Base-by-base conservation (phyloP, 352 stramenopile species). In the Pythium graminicola region DNA sequence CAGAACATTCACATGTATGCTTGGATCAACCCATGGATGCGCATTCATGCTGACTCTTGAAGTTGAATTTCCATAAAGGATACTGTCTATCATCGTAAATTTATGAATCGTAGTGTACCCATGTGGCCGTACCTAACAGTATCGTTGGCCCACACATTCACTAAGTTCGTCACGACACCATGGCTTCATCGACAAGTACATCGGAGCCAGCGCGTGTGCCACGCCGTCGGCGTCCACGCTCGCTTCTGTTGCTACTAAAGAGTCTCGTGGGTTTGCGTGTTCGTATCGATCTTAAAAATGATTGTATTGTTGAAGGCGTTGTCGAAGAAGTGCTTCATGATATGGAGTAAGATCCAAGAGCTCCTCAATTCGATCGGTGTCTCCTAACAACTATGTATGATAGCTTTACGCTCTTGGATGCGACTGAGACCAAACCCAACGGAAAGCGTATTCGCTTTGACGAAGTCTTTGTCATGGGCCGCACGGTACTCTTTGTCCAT, bases 401-500 rank as follows among this genome's bases (percentile, higher is more conserved):
- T 40, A 85, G 74, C 65, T 85, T 92, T 50, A 89, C 77, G 26
- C 60, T 92, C 41, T 55, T 89, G 20, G 73, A 92, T 54, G 81
- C 76, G 3, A 72, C 59, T 31, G 81, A 92, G 53, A 92, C 65
- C 16, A 92, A 89, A 39, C 67, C 78, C 13, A 85, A 81, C 35
- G 84, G 84, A 11, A 57, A 60, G 4, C 73, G 56, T 9, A 23
- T 85, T 26, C 60, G 64, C 53, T 71, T 94, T 41, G 84, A 94
- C 38, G 84, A 94, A 38, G 75, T 94, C 17, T 94, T 93, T 27
- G 80, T 94, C 48, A 94, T 94, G 81, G 84, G 84, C 45, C 82
- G 81, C 35, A 92, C 77, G 11, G 73, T 94, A 45, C 61, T 94
- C 10, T 94, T 83, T 55, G 84, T 94, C 17, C 81, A 94, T 62